phyloP scores from a whole-genome alignment of 2,329 filamentous ascomycete genomes.

The Verticillium dahliae region DNA sequence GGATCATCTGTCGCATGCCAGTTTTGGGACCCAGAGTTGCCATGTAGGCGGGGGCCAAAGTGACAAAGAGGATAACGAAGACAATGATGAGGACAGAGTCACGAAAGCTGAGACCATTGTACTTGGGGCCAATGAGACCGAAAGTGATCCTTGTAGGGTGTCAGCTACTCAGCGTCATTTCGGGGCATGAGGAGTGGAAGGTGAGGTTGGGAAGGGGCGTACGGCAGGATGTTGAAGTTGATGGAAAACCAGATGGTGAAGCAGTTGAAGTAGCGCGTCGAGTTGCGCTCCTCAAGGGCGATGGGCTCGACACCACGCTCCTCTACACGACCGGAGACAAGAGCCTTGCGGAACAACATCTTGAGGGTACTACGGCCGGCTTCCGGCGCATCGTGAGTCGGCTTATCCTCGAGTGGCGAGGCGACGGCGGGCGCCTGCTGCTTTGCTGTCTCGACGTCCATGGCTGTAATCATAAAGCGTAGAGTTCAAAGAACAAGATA shows the following conservation, averaged over 20 bases:
- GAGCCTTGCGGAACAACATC: neutral
- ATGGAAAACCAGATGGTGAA: slow-evolving; percentile 44
- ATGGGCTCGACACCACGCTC: slow-evolving; percentile 36
- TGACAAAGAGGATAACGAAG: slow-evolving; percentile 54
- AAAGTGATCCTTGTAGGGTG: slow-evolving; percentile 44
- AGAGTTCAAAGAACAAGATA: neutral
- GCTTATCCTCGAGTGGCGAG: neutral
- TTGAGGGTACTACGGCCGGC: neutral
- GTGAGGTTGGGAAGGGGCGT: neutral
- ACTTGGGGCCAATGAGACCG: slow-evolving; percentile 54
- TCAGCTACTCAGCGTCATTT: slow-evolving; percentile 3
- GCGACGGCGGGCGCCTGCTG: neutral
- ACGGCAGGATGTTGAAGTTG: slow-evolving; percentile 40
- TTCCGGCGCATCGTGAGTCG: neutral
- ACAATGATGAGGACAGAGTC: slow-evolving; percentile 53
- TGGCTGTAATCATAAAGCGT: neutral
- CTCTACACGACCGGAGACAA: slow-evolving; percentile 27
- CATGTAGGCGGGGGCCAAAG: slow-evolving; percentile 47
- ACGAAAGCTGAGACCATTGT: slow-evolving; percentile 47
- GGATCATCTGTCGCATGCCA: slow-evolving; percentile 60
- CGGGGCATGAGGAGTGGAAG: slow-evolving; percentile 1
- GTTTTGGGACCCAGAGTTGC: slow-evolving; percentile 54
- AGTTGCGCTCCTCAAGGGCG: slow-evolving; percentile 31
- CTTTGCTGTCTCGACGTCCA: slow-evolving; percentile 2
- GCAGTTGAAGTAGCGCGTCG: slow-evolving; percentile 33